Percentiles rank a stretch among this genome's conserved stretches.
phyloP scores from a whole-genome alignment of 2,329 filamentous ascomycete genomes.

The Ophiocordyceps camponoti-floridani region DNA sequence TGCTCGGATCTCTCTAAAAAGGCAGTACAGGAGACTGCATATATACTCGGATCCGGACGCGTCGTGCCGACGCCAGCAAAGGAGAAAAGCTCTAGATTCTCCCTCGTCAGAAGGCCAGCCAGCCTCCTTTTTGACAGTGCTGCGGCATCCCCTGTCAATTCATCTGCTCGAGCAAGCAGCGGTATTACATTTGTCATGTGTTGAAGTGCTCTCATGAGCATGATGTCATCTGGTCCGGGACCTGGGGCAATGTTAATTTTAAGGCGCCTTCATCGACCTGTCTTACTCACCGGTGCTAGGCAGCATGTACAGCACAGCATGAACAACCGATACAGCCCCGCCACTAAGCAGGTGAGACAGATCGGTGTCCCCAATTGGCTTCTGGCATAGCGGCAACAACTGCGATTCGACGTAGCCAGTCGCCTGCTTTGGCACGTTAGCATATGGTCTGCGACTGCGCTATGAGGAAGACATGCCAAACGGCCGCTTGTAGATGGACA shows the following conservation, averaged over 20 bases:
- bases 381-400: conserved; percentile 11
- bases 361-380: conserved; percentile 54
- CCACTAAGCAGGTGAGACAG: conserved; percentile 63
- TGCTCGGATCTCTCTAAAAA: conserved; percentile 74
- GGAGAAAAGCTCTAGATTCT: conserved; percentile 45
- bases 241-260: conserved; percentile 9
- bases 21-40: conserved; percentile 59
- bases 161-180: conserved; percentile 61
- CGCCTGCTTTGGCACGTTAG: conserved; percentile 33
- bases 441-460: background rate
- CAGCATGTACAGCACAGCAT: conserved; percentile 71
- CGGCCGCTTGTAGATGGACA: conserved; percentile 43
- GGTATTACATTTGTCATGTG: conserved; percentile 71
- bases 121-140: conserved; percentile 41
- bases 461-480: conserved; percentile 22
- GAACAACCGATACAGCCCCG: conserved; percentile 67
- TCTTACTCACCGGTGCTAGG: conserved; percentile 39
- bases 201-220: conserved; percentile 52
- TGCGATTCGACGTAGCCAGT: conserved; percentile 51
- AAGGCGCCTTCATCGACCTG: background rate
- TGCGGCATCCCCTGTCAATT: conserved; percentile 39
- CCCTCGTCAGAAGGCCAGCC: conserved; percentile 32
- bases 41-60: conserved; percentile 29
- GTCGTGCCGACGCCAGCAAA: conserved; percentile 28
- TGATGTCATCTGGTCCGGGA: conserved; percentile 33